phyloP scores from a whole-genome alignment of 192 early-diverging fungal genomes.

The Coemansia sp. region DNA sequence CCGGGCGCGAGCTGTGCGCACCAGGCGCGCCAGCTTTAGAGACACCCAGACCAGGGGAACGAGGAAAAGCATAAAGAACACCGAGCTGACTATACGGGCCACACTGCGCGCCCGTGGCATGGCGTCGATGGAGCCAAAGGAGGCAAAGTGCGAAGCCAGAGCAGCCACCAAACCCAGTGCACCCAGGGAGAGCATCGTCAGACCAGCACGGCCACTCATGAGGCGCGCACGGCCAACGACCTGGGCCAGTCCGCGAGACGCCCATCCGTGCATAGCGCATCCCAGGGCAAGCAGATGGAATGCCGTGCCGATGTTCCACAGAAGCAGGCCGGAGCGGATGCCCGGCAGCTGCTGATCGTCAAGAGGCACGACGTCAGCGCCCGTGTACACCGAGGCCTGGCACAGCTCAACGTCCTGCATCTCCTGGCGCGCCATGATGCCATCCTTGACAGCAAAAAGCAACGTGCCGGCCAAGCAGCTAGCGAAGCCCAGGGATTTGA shows the following conservation, averaged over 20 bases:
- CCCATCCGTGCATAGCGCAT: constrained; percentile 27
- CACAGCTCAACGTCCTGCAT: constrained; percentile 39
- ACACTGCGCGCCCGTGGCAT: constrained; percentile 32
- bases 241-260: constrained; percentile 14
- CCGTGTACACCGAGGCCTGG: constrained; percentile 27
- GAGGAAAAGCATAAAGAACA: constrained; percentile 12
- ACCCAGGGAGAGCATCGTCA: constrained; percentile 21
- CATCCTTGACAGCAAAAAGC: constrained; percentile 38
- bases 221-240: constrained; percentile 21
- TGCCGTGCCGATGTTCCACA: constrained; percentile 39
- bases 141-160: constrained; percentile 27
- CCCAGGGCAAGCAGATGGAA: constrained; percentile 34
- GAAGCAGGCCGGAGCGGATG: constrained; percentile 25
- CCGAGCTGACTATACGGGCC: constrained; percentile 20
- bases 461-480: constrained; percentile 22
- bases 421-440: constrained; percentile 45
- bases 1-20: constrained; percentile 16
- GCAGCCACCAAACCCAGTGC: constrained; percentile 4
- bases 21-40: constrained; percentile 7
- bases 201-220: constrained; percentile 12
- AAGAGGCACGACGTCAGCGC: constrained; percentile 20
- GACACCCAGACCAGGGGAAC: constrained; percentile 15
- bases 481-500: constrained; percentile 31
- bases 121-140: constrained; percentile 5
- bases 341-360: constrained; percentile 23